Evolutionary conservation across 2,329 filamentous ascomycete genomes (phyloP), one percentile per base, ranked within the genome.

Genomic region (Hymenoscyphus occultus): DNA sequence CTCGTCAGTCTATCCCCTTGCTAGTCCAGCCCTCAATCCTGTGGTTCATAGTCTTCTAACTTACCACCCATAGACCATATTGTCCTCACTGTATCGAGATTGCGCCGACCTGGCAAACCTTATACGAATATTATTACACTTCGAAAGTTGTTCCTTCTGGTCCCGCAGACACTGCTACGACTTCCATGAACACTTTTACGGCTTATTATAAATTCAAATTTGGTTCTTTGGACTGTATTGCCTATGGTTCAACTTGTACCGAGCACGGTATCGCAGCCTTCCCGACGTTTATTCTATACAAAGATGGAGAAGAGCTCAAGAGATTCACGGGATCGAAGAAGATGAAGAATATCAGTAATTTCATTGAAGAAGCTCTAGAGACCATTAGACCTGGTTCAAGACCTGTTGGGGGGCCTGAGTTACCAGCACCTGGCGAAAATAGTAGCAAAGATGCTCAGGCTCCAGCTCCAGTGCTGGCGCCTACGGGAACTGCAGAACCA

Each of bases 121-220:
- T 94, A 14, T 97, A 98, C 82, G 95, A 99, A 80, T 97, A 89
- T 78, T 99, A 71, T 59, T 72, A 92, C 80, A 97, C 93, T 45
- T 95, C 92, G 45, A 89, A 92, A 72, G 89, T 90, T 16, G 80
- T 89, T 12, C 71, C 74, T 31, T 62, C 71, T 56, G 68, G 66
- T 12, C 59, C 68, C 14, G 48, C 70, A 5, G 82, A 67, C 77
- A 59, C 77, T 28, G 79, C 76, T 72, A 81, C 79, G 72, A 80
- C 77, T 71, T 84, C 80, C 68, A 74, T 79, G 16, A 78, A 84
- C 51, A 78, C 79, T 35, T 97, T 97, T 74, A 87, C 88, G 39
- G 83, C 88, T 63, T 95, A 88, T 77, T 98, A 98, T 78, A 87
- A 94, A 78, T 94, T 97, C 77, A 88, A 91, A 72, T 97, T 99